Percentiles rank a stretch among this genome's conserved stretches.
Evolutionary conservation across 768 basidiomycete genomes (phyloP).

Genomic region (Termitomyces sp.): DNA sequence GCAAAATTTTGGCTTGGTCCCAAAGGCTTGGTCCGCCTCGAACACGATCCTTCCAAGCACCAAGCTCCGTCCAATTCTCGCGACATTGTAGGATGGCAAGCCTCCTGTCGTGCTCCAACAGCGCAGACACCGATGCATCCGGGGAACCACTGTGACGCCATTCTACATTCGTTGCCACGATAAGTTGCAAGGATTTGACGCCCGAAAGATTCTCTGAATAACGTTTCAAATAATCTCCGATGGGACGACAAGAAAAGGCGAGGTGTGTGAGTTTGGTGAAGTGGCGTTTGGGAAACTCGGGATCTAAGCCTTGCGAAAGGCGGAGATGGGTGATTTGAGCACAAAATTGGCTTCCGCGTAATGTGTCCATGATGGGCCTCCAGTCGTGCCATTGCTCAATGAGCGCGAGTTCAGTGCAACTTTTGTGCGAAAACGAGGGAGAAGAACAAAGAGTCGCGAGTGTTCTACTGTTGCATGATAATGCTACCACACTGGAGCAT

Average conservation of each 20-base stretch:
- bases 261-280: constrained; percentile 13
- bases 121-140: not conserved
- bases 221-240: constrained; percentile 5
- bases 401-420: constrained; percentile 11
- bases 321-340: constrained; percentile 14
- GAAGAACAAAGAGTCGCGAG: constrained; percentile 10
- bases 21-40: constrained; percentile 12
- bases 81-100: constrained; percentile 12
- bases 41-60: constrained; percentile 9
- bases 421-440: constrained; percentile 4
- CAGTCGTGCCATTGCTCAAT: constrained; percentile 11
- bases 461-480: constrained; percentile 11
- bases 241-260: constrained; percentile 12
- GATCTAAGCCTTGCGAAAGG: constrained; percentile 8
- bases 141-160: constrained; percentile 4
- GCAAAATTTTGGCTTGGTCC: constrained; percentile 10
- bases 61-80: constrained; percentile 9
- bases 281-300: constrained; percentile 11
- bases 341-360: constrained; percentile 5
- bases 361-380: not conserved
- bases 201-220: constrained; percentile 6
- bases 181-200: constrained; percentile 2
- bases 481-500: constrained; percentile 6
- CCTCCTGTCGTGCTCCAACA: constrained; percentile 12
- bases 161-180: constrained; percentile 9